Base-by-base conservation (phyloP, 139 green algal species). In the Chlamydomonas sphaeroides region DNA sequence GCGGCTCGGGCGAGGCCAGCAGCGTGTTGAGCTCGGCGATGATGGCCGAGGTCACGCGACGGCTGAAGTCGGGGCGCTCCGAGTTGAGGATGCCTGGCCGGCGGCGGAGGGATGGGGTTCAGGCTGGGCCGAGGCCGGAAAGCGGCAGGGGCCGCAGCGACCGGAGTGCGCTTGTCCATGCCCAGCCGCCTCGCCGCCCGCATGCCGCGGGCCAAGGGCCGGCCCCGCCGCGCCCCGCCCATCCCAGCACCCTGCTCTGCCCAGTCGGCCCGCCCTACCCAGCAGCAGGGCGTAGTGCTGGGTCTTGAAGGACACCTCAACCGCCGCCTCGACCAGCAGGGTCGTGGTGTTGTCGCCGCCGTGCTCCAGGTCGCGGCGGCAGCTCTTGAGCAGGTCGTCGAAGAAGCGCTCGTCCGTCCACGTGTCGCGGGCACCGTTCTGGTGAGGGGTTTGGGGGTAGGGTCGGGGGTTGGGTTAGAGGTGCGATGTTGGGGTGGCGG, bases 261-360 rank as follows among this genome's bases (percentile, higher is more conserved):
- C 30, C n/a, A 33, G 56, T 36, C 32, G 14, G 36, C 18, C 17
- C 41, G 23, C 51, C 33, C 68, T 83, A 95, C 93, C 94, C 17
- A 92, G 79, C 23, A 97, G 85, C 30, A 95, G 84, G 14, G 91
- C 90, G 65, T 97, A 98, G 59, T 95, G 78, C 0, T 88, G 88
- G 5, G 89, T 93, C 81, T 98, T 98, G 70, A 88, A 83, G 18
- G 87, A 78, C 25, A 97, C 66, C 76, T 96, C 88, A 36, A 91
- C 81, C n/a, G 86, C 85, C 70, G 90, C 95, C 82, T 97, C 92
- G 39, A 95, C 57, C 30, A 96, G 67, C 28, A 91, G 85, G 21
- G 65, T 53, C 18, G 84, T 36, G 59, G 83, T 78, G 39, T 78
- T 80, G 48, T 88, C 78, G 45, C 78, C 87, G 38, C 80, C 76